Base-by-base conservation (phyloP, 805 yeast species). In the Ogataea nitratoaversa region DNA sequence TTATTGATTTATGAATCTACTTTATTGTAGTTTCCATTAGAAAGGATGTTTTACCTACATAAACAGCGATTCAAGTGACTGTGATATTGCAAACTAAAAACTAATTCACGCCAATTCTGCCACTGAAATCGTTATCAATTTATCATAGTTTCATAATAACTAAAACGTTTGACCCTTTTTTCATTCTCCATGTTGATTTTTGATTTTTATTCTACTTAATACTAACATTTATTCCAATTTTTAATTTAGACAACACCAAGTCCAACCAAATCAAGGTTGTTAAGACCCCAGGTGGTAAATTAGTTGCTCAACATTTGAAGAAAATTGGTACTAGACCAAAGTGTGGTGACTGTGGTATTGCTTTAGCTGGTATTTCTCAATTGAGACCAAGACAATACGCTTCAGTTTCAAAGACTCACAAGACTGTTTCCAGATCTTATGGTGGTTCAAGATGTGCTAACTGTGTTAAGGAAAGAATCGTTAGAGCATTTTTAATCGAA, bases 231-330 rank as follows among this genome's bases (percentile, higher is more conserved):
- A 8, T 22, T 28, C 13, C 17, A 13, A 19, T 25, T 31, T 8
- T 32, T 40, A 32, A 18, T 50, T 49, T 63, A 86, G 95, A 89
- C 96, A 93, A 93, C 95, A 90, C 99, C 84, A 84, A 83, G 76
- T 93, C 99, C 64, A 93, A 93, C 96, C 87, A 85, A 81, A 91
- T 93, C 81, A 91, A 86, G 90, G 95, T 91, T 75, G 95, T 91
- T 66, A 93, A 91, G 87, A 93, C 99, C 76, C 99, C 99, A 75
- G 99, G 99, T 82, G 98, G 98, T 71, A 84, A 84, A 75, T 83
- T 93, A 75, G 83, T 89, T 70, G 96, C 96, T 69, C 96, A 90
- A 75, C 99, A 93, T 79, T 78, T 88, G 68, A 87, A 87, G 84
- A 89, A 89, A 82, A 67, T 67, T 60, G 95, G 88, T 65, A 70